These are phyloP conservation scores for Elaeis oleifera DNA, from an alignment of 202 grass and related monocot genomes.

Conservation along the genomic window DNA sequence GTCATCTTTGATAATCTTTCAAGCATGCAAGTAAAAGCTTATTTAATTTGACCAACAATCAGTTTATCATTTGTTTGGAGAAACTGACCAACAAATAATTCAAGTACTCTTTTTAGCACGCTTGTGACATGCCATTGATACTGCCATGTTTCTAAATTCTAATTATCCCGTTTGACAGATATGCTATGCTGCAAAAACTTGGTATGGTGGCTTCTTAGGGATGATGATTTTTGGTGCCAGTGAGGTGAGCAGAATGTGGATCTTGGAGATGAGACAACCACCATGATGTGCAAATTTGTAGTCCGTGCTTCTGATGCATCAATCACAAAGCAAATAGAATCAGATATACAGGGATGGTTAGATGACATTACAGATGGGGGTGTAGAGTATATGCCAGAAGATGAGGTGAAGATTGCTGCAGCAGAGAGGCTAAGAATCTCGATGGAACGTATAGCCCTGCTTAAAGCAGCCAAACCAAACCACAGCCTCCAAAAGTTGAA, in stretches of 20 bases:
- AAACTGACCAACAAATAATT: too few relatives aligned
- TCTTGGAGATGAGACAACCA: conserved; percentile 88
- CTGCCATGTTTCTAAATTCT: too few relatives aligned
- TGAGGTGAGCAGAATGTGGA: conserved; percentile 94
- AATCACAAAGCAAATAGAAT: conserved; percentile 81
- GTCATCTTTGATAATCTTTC: too few relatives aligned
- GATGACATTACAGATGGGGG: conserved; percentile 81
- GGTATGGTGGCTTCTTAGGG: conserved; percentile 94
- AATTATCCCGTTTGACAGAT: conserved; percentile 34
- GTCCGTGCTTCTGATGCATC: conserved; percentile 79
- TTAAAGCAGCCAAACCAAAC: conserved; percentile 76
- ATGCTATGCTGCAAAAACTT: conserved; percentile 89
- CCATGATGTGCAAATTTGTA: conserved; percentile 98
- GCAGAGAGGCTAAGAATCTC: conserved; percentile 70
- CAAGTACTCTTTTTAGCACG: too few relatives aligned
- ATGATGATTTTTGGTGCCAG: conserved; percentile 99
- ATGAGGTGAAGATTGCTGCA: conserved; percentile 74
- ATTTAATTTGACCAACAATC: too few relatives aligned
- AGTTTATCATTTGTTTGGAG: too few relatives aligned
- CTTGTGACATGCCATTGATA: too few relatives aligned
- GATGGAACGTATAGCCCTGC: conserved; percentile 74
- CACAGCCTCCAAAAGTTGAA: conserved; percentile 39
- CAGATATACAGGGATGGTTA: conserved; percentile 86
- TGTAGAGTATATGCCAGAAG: conserved; percentile 87
- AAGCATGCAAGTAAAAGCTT: too few relatives aligned